phyloP scores from a whole-genome alignment of 1,284 basidiomycete species.

The Quambalaria eucalypti region DNA sequence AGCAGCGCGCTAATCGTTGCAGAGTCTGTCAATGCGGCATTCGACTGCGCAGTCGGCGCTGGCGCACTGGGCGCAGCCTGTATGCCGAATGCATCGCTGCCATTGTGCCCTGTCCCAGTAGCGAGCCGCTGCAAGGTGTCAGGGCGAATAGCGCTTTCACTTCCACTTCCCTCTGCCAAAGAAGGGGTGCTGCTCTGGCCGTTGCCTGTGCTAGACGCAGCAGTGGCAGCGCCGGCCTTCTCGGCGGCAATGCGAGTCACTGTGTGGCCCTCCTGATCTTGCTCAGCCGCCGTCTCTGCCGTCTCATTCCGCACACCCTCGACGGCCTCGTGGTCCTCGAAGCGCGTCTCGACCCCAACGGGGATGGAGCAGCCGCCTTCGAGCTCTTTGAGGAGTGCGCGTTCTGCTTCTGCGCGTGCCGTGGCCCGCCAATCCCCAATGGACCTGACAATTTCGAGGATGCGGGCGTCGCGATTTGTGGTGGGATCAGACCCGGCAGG shows the following conservation, averaged over 20 bases:
- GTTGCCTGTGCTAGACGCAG: not conserved
- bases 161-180: not conserved
- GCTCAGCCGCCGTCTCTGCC: not conserved
- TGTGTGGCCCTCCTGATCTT: slow-evolving; percentile 19
- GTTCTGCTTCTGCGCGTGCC: slow-evolving; percentile 54
- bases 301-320: slow-evolving; percentile 33
- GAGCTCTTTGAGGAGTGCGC: slow-evolving; percentile 72
- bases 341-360: slow-evolving; percentile 67
- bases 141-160: slow-evolving; percentile 4
- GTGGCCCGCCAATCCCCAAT: slow-evolving; percentile 43
- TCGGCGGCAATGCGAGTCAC: slow-evolving; percentile 5
- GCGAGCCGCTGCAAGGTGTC: slow-evolving; percentile 19
- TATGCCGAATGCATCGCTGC: too few relatives aligned
- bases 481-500: slow-evolving; percentile 18
- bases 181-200: not conserved
- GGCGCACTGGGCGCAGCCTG: not conserved
- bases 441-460: slow-evolving; percentile 28
- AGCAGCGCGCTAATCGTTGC: not conserved
- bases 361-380: slow-evolving; percentile 97
- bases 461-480: slow-evolving; percentile 35
- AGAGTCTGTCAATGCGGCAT: not conserved
- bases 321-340: slow-evolving; percentile 34
- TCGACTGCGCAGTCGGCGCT: too few relatives aligned
- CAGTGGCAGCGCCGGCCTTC: not conserved
- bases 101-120: slow-evolving; percentile 4